These are phyloP conservation scores for Hura crepitans DNA, from an alignment of 441 rosid genomes.

Conservation along the genomic window DNA sequence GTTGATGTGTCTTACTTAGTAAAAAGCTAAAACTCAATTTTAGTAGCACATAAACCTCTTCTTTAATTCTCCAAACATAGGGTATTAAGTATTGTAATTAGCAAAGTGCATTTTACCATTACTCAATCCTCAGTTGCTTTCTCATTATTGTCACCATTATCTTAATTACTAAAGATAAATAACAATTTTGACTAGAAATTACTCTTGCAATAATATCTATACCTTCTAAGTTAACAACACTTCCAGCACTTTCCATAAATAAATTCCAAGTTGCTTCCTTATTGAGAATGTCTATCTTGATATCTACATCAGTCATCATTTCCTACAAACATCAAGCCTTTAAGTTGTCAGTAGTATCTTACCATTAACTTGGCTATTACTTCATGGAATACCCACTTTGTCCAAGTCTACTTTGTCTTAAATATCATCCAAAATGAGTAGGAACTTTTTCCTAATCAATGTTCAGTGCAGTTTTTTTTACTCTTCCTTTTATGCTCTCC, in stretches of 20 bases:
- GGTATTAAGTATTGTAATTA: conserved; percentile 17
- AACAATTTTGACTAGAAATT: conserved; percentile 32
- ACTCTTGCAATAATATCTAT: conserved; percentile 26
- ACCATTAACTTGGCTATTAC: conserved; percentile 22
- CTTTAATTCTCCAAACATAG: conserved; percentile 10
- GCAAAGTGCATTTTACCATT: conserved; percentile 25
- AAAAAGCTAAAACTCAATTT: conserved; percentile 16
- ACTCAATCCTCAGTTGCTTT: conserved; percentile 11
- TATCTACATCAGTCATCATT: conserved; percentile 32
- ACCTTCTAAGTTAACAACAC: conserved; percentile 16
- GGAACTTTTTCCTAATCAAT: conserved; percentile 32
- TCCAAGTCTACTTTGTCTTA: conserved; percentile 44
- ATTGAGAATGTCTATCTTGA: conserved; percentile 26
- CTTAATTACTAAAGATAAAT: conserved; percentile 37
- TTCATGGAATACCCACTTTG: conserved; percentile 37
- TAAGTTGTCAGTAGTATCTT: conserved; percentile 36
- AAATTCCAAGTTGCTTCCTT: conserved; percentile 33
- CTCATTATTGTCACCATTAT: conserved; percentile 33
- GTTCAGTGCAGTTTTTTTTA: conserved; percentile 22
- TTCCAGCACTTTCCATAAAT: conserved; percentile 32
- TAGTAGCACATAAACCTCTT: conserved; percentile 18
- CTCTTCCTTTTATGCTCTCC: conserved; percentile 24
- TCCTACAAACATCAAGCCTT: conserved; percentile 27
- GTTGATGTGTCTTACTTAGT: conserved; percentile 23
- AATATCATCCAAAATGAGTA: conserved; percentile 47